Evolutionary conservation across 306 rosid species (phyloP).

Genomic region (Medicago lupulina): DNA sequence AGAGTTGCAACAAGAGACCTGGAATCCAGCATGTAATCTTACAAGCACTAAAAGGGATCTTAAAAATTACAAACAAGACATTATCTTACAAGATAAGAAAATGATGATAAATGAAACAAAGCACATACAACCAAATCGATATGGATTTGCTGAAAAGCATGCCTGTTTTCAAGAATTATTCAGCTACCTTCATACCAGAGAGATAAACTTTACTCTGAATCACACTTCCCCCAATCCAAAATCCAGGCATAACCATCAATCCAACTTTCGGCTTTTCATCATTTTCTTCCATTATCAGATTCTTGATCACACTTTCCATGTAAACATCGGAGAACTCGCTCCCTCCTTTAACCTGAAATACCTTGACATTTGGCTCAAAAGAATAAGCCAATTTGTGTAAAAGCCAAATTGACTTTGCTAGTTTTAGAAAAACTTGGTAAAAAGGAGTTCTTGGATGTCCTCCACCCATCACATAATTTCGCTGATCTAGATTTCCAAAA

Average conservation of each 20-base stretch:
- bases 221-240: conserved; percentile 82
- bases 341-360: conserved; percentile 90
- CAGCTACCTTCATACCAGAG: conserved; percentile 90
- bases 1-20: conserved; percentile 27
- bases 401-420: conserved; percentile 93
- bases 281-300: conserved; percentile 73
- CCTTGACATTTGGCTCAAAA: conserved; percentile 80
- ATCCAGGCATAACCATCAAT: conserved; percentile 98
- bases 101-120: conserved; percentile 43
- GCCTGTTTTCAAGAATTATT: conserved; percentile 48
- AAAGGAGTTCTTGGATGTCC: conserved; percentile 99
- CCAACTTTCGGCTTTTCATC: conserved; percentile 86
- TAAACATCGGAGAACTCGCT: conserved; percentile 93
- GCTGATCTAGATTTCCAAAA: conserved; percentile 92
- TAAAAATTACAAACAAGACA: conserved; percentile 43
- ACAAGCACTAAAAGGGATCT: conserved; percentile 41
- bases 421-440: conserved; percentile 93
- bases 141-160: conserved; percentile 32
- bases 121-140: conserved; percentile 31
- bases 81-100: conserved; percentile 46
- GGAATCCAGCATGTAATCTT: conserved; percentile 22
- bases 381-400: conserved; percentile 87
- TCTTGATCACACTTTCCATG: conserved; percentile 93
- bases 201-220: conserved; percentile 96
- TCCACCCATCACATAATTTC: conserved; percentile 82